Percentiles rank a stretch among this genome's conserved stretches.
phyloP scores from a whole-genome alignment of 352 stramenopile genomes.

The Phytophthora syringae region DNA sequence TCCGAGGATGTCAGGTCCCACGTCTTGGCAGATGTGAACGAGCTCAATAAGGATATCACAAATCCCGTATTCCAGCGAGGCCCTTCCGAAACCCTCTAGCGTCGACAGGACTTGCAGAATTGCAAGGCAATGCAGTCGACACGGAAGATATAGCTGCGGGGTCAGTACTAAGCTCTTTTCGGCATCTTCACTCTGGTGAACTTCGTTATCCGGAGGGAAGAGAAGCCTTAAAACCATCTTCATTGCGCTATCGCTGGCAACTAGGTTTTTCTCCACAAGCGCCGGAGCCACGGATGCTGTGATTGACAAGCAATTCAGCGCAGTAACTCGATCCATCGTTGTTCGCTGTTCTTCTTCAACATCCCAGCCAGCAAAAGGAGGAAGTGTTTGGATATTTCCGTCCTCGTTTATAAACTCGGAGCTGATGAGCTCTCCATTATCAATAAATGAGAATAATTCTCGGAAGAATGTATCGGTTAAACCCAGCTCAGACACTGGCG shows the following conservation, averaged over 20 bases:
- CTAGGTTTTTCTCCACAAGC: conserved; percentile 66
- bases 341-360: conserved; percentile 52
- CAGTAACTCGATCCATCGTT: conserved; percentile 62
- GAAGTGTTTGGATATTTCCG: conserved; percentile 36
- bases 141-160: conserved; percentile 66
- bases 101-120: conserved; percentile 65
- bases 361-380: conserved; percentile 67
- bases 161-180: conserved; percentile 61
- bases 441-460: conserved; percentile 82
- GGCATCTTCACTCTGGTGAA: conserved; percentile 65
- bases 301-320: conserved; percentile 72
- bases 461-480: conserved; percentile 74
- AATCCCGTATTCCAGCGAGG: conserved; percentile 61
- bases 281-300: conserved; percentile 56
- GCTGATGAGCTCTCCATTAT: conserved; percentile 60
- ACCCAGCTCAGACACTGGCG: conserved; percentile 53
- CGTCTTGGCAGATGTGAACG: conserved; percentile 61
- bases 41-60: conserved; percentile 85
- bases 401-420: conserved; percentile 39
- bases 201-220: conserved; percentile 81
- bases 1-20: conserved; percentile 56
- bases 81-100: conserved; percentile 59
- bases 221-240: conserved; percentile 79
- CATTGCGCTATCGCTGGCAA: conserved; percentile 59
- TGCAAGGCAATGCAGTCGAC: conserved; percentile 63